Conservation (phyloP, 495 filamentous ascomycete genomes). For the Usnea hakonensis region DNA sequence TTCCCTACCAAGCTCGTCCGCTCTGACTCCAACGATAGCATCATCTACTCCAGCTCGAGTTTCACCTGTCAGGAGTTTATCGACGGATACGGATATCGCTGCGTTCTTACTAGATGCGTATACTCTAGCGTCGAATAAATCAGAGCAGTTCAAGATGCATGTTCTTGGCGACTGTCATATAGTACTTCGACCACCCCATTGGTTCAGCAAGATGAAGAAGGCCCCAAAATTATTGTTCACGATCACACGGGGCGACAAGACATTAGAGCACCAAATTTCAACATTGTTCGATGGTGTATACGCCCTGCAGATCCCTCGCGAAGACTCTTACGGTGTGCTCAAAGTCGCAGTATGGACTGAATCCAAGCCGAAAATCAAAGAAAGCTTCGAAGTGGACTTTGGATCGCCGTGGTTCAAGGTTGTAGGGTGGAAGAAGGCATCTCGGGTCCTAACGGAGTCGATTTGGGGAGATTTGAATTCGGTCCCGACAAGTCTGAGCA, state of each 20-base stretch:
- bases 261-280: constrained; percentile 44
- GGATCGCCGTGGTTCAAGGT: constrained; percentile 56
- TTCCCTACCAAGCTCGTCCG: constrained; percentile 4
- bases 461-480: constrained; percentile 37
- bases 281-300: constrained; percentile 53
- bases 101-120: constrained; percentile 29
- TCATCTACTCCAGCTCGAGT: constrained; percentile 23
- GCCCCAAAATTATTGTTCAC: constrained; percentile 44
- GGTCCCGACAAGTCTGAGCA: constrained; percentile 37
- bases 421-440: constrained; percentile 48
- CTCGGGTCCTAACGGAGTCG: constrained; percentile 35
- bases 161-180: constrained; percentile 55
- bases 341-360: constrained; percentile 49
- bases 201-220: constrained; percentile 41
- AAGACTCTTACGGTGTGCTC: constrained; percentile 51
- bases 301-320: constrained; percentile 46
- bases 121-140: constrained; percentile 29
- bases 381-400: constrained; percentile 50
- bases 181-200: constrained; percentile 49
- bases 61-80: constrained; percentile 12
- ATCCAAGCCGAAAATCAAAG: constrained; percentile 44
- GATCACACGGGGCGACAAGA: constrained; percentile 37
- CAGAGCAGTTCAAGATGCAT: constrained; percentile 51
- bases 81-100: constrained; percentile 27
- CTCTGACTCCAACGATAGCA: constrained; percentile 16